Conservation (phyloP, 257 asterid species). For the Linderniella brevidens region DNA sequence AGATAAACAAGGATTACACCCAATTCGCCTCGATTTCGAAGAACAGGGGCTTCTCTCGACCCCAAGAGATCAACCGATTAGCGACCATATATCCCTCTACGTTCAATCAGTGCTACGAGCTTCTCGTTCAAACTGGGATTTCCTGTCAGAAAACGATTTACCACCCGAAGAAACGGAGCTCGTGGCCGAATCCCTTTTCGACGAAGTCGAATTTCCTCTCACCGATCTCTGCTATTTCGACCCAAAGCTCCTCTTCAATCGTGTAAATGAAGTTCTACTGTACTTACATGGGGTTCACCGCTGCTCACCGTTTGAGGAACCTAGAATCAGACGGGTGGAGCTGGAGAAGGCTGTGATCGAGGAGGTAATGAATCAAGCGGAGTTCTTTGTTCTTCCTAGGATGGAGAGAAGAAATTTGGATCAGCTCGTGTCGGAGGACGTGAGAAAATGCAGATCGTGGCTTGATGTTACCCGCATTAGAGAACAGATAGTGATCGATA, state of each 20-base stretch:
- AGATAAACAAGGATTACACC: conserved; percentile 26
- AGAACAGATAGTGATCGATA: conserved; percentile 26
- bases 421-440: conserved; percentile 27
- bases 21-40: conserved; percentile 40
- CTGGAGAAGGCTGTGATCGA: conserved; percentile 28
- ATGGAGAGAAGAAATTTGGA: conserved; percentile 26
- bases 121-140: conserved; percentile 30
- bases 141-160: not conserved
- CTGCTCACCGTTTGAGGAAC: conserved; percentile 20
- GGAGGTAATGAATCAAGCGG: conserved; percentile 40
- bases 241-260: conserved; percentile 57
- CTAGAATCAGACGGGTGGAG: conserved; percentile 15
- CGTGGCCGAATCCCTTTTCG: not conserved
- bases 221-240: conserved; percentile 11
- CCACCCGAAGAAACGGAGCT: not conserved
- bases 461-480: conserved; percentile 26
- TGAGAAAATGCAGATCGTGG: conserved; percentile 37
- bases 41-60: no score
- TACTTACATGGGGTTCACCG: conserved; percentile 20
- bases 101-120: conserved; percentile 37
- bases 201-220: not conserved
- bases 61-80: no score
- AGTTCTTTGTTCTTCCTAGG: conserved; percentile 22
- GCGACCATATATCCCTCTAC: conserved; percentile 24
- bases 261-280: conserved; percentile 40